These are phyloP conservation scores for Ophiostoma quercus DNA, from an alignment of 2,329 filamentous ascomycete species.

Conservation along the genomic window DNA sequence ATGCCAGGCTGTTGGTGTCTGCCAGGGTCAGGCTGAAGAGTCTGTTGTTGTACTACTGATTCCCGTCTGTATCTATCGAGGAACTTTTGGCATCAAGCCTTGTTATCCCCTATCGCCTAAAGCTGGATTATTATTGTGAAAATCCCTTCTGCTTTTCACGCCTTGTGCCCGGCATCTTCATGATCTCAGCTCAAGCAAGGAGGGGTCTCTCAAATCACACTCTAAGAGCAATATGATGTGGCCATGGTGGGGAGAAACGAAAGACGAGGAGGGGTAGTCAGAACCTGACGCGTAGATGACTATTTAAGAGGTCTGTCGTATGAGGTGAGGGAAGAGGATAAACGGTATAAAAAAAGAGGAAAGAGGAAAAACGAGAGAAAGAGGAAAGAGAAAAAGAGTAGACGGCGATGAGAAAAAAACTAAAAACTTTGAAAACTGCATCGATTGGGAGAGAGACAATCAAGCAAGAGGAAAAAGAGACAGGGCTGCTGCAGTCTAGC, in stretches of 20 bases:
- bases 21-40: neutral
- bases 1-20: neutral
- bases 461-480: conserved; percentile 10
- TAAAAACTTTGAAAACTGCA: neutral
- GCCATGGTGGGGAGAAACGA: neutral
- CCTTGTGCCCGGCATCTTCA: no score
- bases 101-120: neutral
- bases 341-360: neutral
- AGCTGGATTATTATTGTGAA: neutral
- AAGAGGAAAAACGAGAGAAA: neutral
- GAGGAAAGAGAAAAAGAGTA: neutral
- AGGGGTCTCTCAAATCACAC: no score
- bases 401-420: neutral
- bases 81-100: neutral
- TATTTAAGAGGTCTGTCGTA: neutral
- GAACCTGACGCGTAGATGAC: neutral
- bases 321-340: neutral
- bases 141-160: neutral
- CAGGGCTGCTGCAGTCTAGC: neutral
- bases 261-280: neutral
- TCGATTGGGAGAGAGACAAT: neutral
- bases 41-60: no score
- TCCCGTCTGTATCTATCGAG: neutral
- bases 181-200: no score
- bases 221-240: no score